Base-by-base conservation (phyloP, 2,329 filamentous ascomycete species). In the Pseudopithomyces maydicus region DNA sequence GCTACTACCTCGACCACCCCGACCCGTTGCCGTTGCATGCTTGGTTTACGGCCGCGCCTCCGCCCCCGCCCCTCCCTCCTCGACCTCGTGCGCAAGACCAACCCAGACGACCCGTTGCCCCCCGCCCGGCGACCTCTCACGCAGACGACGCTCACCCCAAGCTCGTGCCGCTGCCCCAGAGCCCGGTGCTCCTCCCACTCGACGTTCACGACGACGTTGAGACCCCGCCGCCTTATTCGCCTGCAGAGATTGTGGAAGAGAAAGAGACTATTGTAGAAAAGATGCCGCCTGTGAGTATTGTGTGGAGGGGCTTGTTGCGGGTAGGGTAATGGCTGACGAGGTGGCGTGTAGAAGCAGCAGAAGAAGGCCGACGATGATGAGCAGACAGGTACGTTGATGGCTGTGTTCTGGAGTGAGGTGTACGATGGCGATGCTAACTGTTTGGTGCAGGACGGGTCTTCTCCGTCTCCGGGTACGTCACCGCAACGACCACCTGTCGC, bases 381-480 rank as follows among this genome's bases (percentile, higher is more conserved):
- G 71, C 79, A 85, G 67, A 79, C 84, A 82, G 88, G 84, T 82
- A 76, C 52, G 78, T 67, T 54, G 53, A 44, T 51, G 42, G 41
- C 14, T 32, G 12, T 36, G 26, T 33, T 20, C 42, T 15, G 2
- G 22, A 10, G 8, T 49, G 29, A 22, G 39, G 8, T 20, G 19
- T 32, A 14, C 26, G n/a, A 17, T 29, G 15, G 29, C 19, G 36
- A 52, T 44, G 57, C 62, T 72, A 48, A 73, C 47, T 15, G 26
- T 55, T 6, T 19, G 39, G 6, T 49, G 4, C 64, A 84, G 82
- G 87, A 70, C 79, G 81, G 61, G 85, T 91, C 79, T 91, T 88
- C 81, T 91, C 88, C 62, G 82, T 91, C 69, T 90, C 88, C 52
- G 85, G 82, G 82, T 84, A 78, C 64, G 79, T 72, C 67, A 52